phyloP scores from a whole-genome alignment of 345 rosid species.

The Psidium guajava region DNA sequence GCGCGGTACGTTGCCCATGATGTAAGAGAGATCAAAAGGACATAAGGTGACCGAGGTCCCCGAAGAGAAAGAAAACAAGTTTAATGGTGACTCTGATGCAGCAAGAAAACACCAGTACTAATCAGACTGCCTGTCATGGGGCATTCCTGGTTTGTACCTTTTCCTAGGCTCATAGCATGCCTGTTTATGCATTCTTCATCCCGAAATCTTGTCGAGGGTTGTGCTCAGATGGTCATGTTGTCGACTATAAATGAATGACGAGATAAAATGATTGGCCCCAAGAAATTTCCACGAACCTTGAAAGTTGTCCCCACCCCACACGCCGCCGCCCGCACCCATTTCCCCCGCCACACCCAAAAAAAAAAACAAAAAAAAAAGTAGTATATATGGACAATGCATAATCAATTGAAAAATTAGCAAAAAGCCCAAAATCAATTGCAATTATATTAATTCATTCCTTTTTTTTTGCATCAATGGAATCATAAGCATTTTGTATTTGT shows the following conservation, averaged over 20 bases:
- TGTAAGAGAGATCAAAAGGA: not conserved
- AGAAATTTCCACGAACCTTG: not conserved
- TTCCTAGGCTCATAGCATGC: not conserved
- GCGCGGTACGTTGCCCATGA: not conserved
- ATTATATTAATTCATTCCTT: too few relatives aligned
- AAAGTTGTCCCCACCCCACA: not conserved
- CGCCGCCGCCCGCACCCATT: too few relatives aligned
- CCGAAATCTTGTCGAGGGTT: not conserved
- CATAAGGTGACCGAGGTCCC: not conserved
- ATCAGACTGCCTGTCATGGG: not conserved
- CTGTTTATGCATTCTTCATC: not conserved
- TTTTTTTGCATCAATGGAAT: too few relatives aligned
- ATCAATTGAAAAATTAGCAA: too few relatives aligned
- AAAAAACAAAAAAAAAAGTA: not conserved
- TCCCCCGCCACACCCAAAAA: too few relatives aligned
- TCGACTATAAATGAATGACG: not conserved
- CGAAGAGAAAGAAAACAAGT: not conserved
- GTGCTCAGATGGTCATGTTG: not conserved
- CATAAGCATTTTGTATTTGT: too few relatives aligned
- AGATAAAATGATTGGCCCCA: too few relatives aligned
- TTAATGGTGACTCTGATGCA: not conserved
- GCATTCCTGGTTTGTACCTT: not conserved
- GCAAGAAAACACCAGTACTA: not conserved
- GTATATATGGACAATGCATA: too few relatives aligned
- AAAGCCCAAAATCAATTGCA: too few relatives aligned